A percentile compares a stretch with the other conserved stretches of the same genome.
These are phyloP conservation scores for Trichoderma sp. DNA, from an alignment of 2,329 filamentous ascomycete genomes.

Conservation along the genomic window DNA sequence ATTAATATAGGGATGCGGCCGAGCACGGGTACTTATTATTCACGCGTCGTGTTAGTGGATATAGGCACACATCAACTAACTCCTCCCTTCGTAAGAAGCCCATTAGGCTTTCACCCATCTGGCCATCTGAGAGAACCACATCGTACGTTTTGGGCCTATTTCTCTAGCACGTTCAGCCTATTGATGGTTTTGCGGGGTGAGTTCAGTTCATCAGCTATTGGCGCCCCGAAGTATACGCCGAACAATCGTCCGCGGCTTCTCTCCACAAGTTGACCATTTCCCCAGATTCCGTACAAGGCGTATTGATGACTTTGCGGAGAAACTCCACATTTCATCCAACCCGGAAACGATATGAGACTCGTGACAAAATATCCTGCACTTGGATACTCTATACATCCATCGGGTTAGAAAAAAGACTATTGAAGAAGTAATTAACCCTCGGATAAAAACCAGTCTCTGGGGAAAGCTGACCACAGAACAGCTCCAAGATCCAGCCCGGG, in stretches of 20 bases:
- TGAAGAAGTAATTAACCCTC: not conserved
- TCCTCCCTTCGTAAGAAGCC: not conserved
- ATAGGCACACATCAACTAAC: not conserved
- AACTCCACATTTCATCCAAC: not conserved
- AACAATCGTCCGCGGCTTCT: conserved; percentile 3
- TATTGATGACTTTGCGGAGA: not conserved
- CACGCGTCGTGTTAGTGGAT: not conserved
- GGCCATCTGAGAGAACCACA: not conserved
- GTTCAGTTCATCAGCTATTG: not conserved
- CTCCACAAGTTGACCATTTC: not conserved
- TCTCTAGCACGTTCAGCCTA: not conserved
- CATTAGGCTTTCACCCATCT: not conserved
- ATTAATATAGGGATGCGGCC: not conserved
- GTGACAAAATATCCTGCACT: not conserved
- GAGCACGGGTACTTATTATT: not conserved
- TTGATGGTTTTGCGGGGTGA: not conserved
- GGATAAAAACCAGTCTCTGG: not conserved
- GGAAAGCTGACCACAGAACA: not conserved
- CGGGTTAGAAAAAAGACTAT: not conserved
- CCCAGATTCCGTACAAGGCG: not conserved
- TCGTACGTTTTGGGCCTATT: not conserved
- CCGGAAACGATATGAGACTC: not conserved
- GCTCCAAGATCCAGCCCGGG: not conserved
- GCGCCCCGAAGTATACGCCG: not conserved
- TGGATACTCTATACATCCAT: not conserved